Base-by-base conservation (phyloP, 495 filamentous ascomycete genomes). In the Annulohypoxylon moriforme region DNA sequence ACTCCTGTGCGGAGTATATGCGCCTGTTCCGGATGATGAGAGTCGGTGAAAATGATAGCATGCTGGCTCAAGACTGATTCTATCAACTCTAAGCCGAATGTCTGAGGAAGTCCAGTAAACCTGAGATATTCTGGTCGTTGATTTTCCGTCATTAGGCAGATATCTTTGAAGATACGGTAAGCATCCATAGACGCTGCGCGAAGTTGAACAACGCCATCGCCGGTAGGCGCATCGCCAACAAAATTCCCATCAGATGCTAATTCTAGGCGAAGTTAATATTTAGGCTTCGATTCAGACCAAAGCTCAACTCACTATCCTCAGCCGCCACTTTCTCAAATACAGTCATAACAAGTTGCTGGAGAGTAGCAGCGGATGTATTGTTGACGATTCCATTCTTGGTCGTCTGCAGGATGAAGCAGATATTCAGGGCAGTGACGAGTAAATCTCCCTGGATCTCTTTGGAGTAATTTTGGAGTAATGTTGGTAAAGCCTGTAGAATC, bases 321-420 rank as follows among this genome's bases (percentile, higher is more conserved):
- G 81, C 79, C 0, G 89, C 87, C 1, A 98, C 93, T 78, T 95
- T 94, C 78, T 99, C 96, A 81, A 97, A 98, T 1, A 94, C 91
- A 4, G 92, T 91, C 53, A 93, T 92, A 5, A 98, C 91, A 18
- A 98, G 88, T 80, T 99, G 96, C 78, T 97, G 96, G 58, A 99
- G 82, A 2, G 96, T 97, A 49, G 96, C 96, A 27, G 95, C 93
- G 16, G 96, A 94, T 0, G 96, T 97, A 67, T 96, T 96, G 68
- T 94, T 95, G 70, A 98, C 94, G 24, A 96, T 93, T 31, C 89
- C 89, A 79, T 91, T 94, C 80, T 97, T 98, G 78, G 92, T 94
- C 27, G 88, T 89, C 79, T 98, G 94, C 47, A 99, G 78, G 52
- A 91, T 91, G 36, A 94, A 94, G 79, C 96, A 98, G 78, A 97